Evolutionary conservation across 2,329 filamentous ascomycete species (phyloP), one percentile per base, ranked within the genome.

Genomic region (Fusarium denticulatum): DNA sequence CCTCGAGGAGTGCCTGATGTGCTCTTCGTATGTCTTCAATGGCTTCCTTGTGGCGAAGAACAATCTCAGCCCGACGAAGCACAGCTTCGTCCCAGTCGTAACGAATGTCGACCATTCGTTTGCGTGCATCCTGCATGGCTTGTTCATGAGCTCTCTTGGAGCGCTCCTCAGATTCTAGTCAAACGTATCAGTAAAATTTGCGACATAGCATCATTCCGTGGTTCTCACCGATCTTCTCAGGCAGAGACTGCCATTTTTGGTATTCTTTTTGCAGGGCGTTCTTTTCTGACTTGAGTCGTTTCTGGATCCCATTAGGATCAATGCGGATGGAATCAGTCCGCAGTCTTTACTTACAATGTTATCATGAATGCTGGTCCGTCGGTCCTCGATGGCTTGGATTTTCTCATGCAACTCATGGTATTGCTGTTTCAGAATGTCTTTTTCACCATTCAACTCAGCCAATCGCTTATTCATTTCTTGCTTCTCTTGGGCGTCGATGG

Each of bases 401-500:
- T 87, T 85, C 7, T 75, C 78, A 61, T 83, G 81, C 2, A 84
- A 67, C 4, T 82, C 81, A 4, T 72, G 64, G 30, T 78, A 77
- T 64, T 84, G 75, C 7, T 76, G 73, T 57, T 78, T 81, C 34
- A 88, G 57, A 16, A 79, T 71, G 1, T 74, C 73, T 20, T 80
- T 68, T 56, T 87, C 81, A 8, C 69, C 77, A 7, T 79, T 73
- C 5, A 86, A 69, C 49, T 89, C 86, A 1, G 76, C 68, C 2
- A 92, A 81, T 12, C 85, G 86, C 22, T 85, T 85, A 67, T 90
- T 85, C 22, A 96, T 80, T 58, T 90, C 87, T 20, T 83, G 81
- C 79, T 93, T 94, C 67, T 88, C 91, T 28, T 88, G 84, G 8
- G 83, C 83, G 78, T 97, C 94, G 12, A 95, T 88, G 7, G 93